Base-by-base conservation (phyloP, 2,329 filamentous ascomycete genomes). In the Bimuria novae-zelandiae region DNA sequence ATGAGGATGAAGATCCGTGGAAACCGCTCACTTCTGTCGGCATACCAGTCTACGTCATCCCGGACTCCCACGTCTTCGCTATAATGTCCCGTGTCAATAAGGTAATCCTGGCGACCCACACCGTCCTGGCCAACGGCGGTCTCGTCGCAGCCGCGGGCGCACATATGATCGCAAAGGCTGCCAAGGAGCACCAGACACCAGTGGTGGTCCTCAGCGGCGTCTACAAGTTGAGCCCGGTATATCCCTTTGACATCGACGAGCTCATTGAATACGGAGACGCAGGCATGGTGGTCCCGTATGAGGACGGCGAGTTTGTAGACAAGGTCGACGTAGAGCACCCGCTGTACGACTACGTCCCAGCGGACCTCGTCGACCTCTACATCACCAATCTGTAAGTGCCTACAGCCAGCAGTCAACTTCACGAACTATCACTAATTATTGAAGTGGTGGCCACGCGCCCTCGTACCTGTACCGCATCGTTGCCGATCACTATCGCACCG, bases 41-140 rank as follows among this genome's bases (percentile, higher is more conserved):
- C 22, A 89, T 95, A 50, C 88, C 85, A 1, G 89, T 96, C 36
- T 89, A 97, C 62, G 83, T 90, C 55, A 87, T 97, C 50, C 86
- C 90, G 37, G 92, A 96, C 73, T 88, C 87, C 7, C 89, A 91
- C 8, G 83, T 96, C 49, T 95, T 92, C 77, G 92, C 92, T 1
- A 89, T 97, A 66, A 97, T 99, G 90, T 89, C 92, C 7, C 86
- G 89, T 55, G 90, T 97, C 64, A 95, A 93, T 80, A 97, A 97
- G 77, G 93, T 99, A 56, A 89, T 99, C 43, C 80, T 99, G 6
- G 88, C 89, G 11, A 93, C 93, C 5, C 89, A 92, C 67, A 88
- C 89, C 3, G 90, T 99, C 23, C 85, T 95, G 40, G 90, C 90
- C 44, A 94, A 96, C 65, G 94, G 94, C 46, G 89, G 89, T 6